Conservation (phyloP, 768 basidiomycete genomes). For the Hygrocybe coccinea region DNA sequence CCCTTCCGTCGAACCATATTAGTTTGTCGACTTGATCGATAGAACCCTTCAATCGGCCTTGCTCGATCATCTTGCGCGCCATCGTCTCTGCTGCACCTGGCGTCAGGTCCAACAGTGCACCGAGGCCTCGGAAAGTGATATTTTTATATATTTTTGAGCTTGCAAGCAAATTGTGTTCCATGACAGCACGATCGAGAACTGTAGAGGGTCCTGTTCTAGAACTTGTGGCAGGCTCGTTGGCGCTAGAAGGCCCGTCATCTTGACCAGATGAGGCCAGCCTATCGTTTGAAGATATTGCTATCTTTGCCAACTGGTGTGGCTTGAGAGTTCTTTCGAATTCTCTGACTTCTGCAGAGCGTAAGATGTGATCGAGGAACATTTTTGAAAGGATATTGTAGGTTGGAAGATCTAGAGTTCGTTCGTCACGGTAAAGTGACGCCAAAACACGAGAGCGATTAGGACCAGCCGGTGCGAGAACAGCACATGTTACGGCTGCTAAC, state of each 20-base stretch:
- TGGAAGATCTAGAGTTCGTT: conserved; percentile 73
- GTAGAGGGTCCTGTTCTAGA: conserved; percentile 89
- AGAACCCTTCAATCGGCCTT: conserved; percentile 84
- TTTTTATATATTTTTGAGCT: conserved; percentile 98
- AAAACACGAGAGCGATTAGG: conserved; percentile 92
- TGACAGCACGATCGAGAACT: conserved; percentile 93
- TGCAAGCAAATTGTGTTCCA: conserved; percentile 97
- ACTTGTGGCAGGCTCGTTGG: conserved; percentile 53
- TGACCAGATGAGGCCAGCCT: conserved; percentile 64
- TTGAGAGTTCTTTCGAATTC: conserved; percentile 84
- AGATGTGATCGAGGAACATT: conserved; percentile 98
- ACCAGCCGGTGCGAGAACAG: conserved; percentile 93
- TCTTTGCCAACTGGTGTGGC: conserved; percentile 91
- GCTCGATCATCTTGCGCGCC: conserved; percentile 98
- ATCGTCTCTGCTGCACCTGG: conserved; percentile 94
- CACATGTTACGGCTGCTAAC: conserved; percentile 89
- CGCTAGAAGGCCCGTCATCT: conserved; percentile 46
- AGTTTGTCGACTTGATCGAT: conserved; percentile 95
- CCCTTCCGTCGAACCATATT: conserved; percentile 87
- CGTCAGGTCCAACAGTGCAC: conserved; percentile 81
- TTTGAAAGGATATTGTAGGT: conserved; percentile 90
- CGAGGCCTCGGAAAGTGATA: conserved; percentile 92
- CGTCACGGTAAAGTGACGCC: conserved; percentile 90
- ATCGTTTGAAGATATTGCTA: conserved; percentile 80
- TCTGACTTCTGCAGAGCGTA: conserved; percentile 83